These are phyloP conservation scores for Mycena latifolia DNA, from an alignment of 768 basidiomycete genomes.

Conservation along the genomic window DNA sequence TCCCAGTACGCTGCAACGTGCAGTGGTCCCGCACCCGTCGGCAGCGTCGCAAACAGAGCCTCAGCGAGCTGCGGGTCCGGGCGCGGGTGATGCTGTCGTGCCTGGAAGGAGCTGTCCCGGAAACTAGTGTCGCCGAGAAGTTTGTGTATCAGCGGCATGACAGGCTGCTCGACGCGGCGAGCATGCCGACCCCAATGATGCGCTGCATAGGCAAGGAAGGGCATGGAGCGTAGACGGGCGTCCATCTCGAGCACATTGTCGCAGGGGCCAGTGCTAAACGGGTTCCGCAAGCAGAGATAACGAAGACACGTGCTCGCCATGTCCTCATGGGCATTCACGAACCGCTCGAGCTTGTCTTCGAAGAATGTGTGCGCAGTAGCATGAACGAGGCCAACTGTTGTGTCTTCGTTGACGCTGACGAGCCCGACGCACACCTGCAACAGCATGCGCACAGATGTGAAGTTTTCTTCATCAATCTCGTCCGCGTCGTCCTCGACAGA, in stretches of 20 bases:
- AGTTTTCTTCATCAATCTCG: conserved; percentile 27
- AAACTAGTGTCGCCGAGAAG: conserved; percentile 16
- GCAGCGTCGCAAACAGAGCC: conserved; percentile 25
- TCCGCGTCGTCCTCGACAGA: conserved; percentile 24
- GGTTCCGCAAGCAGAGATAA: conserved; percentile 22
- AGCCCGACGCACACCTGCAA: conserved; percentile 30
- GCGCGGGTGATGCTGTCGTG: conserved; percentile 22
- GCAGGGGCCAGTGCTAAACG: conserved; percentile 17
- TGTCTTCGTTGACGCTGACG: conserved; percentile 20
- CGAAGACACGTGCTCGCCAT: conserved; percentile 26
- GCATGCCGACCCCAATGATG: conserved; percentile 30
- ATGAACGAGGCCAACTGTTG: conserved; percentile 22
- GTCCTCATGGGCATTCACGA: conserved; percentile 23
- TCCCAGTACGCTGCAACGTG: conserved; percentile 30
- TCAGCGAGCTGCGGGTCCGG: conserved; percentile 21
- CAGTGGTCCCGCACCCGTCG: conserved; percentile 21
- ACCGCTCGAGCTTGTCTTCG: conserved; percentile 12
- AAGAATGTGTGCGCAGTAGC: conserved; percentile 25
- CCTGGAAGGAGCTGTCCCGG: conserved; percentile 27
- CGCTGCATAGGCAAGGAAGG: conserved; percentile 26
- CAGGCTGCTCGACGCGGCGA: conserved; percentile 14
- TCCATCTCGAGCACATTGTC: conserved; percentile 18
- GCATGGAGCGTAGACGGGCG: conserved; percentile 18
- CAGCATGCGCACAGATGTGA: conserved; percentile 9
- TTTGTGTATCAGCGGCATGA: conserved; percentile 10